Evolutionary conservation across 2,329 filamentous ascomycete species (phyloP).

Genomic region (Cytospora leucostoma): DNA sequence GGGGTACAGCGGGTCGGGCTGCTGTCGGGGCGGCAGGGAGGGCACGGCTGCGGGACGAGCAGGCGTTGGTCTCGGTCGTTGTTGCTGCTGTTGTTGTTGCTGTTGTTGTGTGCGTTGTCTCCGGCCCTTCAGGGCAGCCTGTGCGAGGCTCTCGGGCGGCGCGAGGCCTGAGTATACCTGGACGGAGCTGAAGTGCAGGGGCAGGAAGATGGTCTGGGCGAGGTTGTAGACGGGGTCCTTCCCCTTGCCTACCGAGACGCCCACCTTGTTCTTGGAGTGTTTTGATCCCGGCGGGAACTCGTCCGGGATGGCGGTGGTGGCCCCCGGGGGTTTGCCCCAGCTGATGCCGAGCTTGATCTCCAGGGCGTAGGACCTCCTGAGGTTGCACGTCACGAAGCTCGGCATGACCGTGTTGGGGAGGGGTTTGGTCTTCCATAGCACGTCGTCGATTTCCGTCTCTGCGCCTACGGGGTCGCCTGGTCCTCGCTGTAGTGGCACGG

Average conservation of each 20-base stretch:
- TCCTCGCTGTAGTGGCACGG: constrained; percentile 64
- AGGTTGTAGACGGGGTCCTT: constrained; percentile 35
- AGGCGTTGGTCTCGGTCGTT: constrained; percentile 28
- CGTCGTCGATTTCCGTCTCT: constrained; percentile 69
- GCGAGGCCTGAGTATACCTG: constrained; percentile 86
- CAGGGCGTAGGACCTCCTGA: constrained; percentile 78
- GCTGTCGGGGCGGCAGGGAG: constrained; percentile 27
- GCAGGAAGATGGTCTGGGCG: constrained; percentile 75
- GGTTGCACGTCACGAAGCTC: constrained; percentile 85
- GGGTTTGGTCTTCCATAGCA: constrained; percentile 69
- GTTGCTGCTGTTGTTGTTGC: constrained; percentile 28
- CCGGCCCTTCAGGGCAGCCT: constrained; percentile 49
- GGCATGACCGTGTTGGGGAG: constrained; percentile 87
- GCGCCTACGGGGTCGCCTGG: constrained; percentile 60
- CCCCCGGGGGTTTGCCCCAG: constrained; percentile 61
- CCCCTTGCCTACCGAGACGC: constrained; percentile 40
- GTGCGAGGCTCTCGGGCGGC: constrained; percentile 74
- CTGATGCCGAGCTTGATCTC: constrained; percentile 78
- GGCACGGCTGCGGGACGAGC: constrained; percentile 40
- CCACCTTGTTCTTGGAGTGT: constrained; percentile 5
- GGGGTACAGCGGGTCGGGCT: constrained; percentile 57
- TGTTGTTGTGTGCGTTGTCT: constrained; percentile 23
- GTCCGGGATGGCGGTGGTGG: constrained; percentile 20
- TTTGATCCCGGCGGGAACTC: constrained; percentile 26
- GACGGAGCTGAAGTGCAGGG: constrained; percentile 72